Percentiles rank a stretch among this genome's conserved stretches.
Evolutionary conservation across 352 stramenopile species (phyloP).

Genomic region (Pythium folliculosum): DNA sequence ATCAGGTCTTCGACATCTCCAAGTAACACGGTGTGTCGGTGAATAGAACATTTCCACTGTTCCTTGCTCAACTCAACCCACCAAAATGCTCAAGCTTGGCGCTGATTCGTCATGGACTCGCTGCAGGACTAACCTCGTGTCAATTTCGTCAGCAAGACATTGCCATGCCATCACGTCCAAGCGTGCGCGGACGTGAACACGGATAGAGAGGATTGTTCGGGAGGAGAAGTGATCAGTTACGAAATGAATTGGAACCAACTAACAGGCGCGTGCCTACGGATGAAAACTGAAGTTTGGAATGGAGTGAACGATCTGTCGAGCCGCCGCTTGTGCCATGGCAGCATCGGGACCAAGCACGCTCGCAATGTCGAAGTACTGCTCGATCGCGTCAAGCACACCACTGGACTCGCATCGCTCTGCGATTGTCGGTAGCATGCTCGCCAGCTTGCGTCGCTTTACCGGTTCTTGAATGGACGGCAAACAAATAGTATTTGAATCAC

Average conservation of each 20-base stretch:
- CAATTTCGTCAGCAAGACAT: no score
- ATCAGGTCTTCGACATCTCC: constrained; percentile 82
- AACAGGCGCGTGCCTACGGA: not conserved
- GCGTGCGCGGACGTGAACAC: no score
- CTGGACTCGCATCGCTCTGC: constrained; percentile 28
- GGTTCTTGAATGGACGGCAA: constrained; percentile 34
- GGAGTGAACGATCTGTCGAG: constrained; percentile 20
- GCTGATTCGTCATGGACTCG: no score
- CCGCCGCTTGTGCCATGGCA: constrained; percentile 29
- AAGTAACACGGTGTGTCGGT: constrained; percentile 45
- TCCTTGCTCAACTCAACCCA: no score
- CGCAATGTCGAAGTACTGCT: constrained; percentile 43
- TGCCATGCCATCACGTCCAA: no score
- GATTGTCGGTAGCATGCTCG: constrained; percentile 24
- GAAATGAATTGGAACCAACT: no score
- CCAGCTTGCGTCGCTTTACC: constrained; percentile 45
- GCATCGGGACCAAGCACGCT: constrained; percentile 29
- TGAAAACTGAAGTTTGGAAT: constrained; percentile 25
- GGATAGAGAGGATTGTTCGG: no score
- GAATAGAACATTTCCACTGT: not conserved
- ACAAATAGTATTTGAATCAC: constrained; percentile 34
- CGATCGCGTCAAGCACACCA: constrained; percentile 29
- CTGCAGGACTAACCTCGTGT: no score
- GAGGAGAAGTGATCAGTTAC: not conserved
- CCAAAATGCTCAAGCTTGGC: no score